phyloP scores from a whole-genome alignment of 164 flowering plant genomes.

The Tinospora cordifolia region DNA sequence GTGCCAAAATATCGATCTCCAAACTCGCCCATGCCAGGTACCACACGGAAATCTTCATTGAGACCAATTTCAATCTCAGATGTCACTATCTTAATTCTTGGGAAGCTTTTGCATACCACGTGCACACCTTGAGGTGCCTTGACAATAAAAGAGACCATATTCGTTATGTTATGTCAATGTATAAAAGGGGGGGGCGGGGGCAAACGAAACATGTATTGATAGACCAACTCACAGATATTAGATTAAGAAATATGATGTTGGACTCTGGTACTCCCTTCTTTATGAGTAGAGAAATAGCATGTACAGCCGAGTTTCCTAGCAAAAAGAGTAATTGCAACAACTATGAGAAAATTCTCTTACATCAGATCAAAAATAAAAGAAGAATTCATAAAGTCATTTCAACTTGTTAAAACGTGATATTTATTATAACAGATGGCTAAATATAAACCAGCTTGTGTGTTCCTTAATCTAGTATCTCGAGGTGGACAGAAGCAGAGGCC shows the following conservation, averaged over 20 bases:
- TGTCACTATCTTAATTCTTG: conserved; percentile 86
- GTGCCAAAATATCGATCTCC: conserved; percentile 98
- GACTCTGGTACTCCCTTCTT: conserved; percentile 89
- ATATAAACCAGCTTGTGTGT: too few relatives aligned
- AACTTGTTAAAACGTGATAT: background rate
- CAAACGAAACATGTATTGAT: too few relatives aligned
- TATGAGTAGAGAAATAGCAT: conserved; percentile 80
- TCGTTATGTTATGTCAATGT: background rate
- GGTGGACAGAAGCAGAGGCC: background rate
- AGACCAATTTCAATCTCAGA: conserved; percentile 83
- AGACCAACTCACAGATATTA: conserved; percentile 73
- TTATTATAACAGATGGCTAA: too few relatives aligned
- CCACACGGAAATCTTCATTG: conserved; percentile 76
- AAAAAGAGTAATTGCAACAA: conserved; percentile 1
- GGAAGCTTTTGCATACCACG: conserved; percentile 80
- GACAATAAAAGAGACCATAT: background rate
- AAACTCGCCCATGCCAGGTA: conserved; percentile 96
- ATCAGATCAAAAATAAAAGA: background rate
- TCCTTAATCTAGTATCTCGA: background rate
- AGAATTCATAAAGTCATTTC: background rate
- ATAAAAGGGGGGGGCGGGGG: too few relatives aligned
- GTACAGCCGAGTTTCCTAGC: conserved; percentile 90
- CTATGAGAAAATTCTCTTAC: background rate
- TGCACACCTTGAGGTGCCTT: conserved; percentile 98
- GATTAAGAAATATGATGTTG: conserved; percentile 92